These are phyloP conservation scores for Pseudotulostoma volvatum DNA, from an alignment of 495 filamentous ascomycete genomes.

Conservation along the genomic window DNA sequence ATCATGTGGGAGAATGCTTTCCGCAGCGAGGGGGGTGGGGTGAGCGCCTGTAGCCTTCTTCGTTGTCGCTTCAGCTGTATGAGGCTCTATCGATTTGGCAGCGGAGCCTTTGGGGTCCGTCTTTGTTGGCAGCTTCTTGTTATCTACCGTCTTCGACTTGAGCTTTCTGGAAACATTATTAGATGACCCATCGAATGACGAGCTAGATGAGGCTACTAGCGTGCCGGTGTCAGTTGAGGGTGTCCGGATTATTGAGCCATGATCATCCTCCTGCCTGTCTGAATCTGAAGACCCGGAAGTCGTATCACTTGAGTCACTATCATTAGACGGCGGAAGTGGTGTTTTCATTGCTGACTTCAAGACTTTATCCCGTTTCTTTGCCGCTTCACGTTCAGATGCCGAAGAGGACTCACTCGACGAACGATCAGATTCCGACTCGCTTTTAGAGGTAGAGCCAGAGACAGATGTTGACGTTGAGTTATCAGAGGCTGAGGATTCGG, in stretches of 20 bases:
- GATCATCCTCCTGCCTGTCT: too few relatives aligned
- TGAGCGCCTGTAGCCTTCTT: slow-evolving; percentile 36
- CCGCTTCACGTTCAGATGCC: slow-evolving; percentile 12
- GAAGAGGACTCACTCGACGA: neutral
- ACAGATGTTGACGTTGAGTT: slow-evolving; percentile 19
- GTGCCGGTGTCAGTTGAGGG: neutral
- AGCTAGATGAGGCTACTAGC: neutral
- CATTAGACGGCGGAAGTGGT: slow-evolving; percentile 30
- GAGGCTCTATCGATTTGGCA: slow-evolving; percentile 7
- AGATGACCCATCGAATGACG: slow-evolving; percentile 9
- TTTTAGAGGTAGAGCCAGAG: slow-evolving; percentile 16
- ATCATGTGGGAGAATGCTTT: slow-evolving; percentile 28
- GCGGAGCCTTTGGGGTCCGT: slow-evolving; percentile 9
- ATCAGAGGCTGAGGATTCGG: slow-evolving; percentile 7
- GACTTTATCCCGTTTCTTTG: slow-evolving; percentile 20
- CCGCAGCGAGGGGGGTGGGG: slow-evolving; percentile 28
- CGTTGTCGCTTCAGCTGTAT: too few relatives aligned
- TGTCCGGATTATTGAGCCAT: neutral
- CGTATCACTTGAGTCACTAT: slow-evolving; percentile 13
- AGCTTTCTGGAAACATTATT: slow-evolving; percentile 14
- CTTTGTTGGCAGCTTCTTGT: slow-evolving; percentile 9
- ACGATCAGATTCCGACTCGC: slow-evolving; percentile 14
- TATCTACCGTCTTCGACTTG: slow-evolving; percentile 6
- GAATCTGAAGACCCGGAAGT: slow-evolving; percentile 9
- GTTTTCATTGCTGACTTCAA: slow-evolving; percentile 37